A percentile compares a stretch with the other conserved stretches of the same genome.
These are phyloP conservation scores for Sicyos baderoa DNA, from an alignment of 306 rosid species.

Conservation along the genomic window DNA sequence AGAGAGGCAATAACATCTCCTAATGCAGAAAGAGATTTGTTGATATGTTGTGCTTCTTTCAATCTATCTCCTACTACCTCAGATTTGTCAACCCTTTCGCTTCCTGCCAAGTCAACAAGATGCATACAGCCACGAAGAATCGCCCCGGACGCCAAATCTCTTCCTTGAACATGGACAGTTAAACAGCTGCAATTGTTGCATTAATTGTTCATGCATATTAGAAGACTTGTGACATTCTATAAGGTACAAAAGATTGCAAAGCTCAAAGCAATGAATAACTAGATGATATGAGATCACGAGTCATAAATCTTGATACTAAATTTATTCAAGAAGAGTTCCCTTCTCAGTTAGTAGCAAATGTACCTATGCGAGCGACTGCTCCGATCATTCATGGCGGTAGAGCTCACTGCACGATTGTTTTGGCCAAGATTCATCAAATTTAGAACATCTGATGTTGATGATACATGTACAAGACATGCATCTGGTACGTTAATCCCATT, in stretches of 20 bases:
- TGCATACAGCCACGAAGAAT: slow-evolving; percentile 78
- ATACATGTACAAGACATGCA: slow-evolving; percentile 66
- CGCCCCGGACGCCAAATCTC: slow-evolving; percentile 54
- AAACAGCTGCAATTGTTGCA: slow-evolving; percentile 58
- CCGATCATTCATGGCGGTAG: slow-evolving; percentile 81
- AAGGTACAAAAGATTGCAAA: not conserved
- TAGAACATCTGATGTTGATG: slow-evolving; percentile 67
- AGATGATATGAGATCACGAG: not conserved
- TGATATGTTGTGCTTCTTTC: slow-evolving; percentile 95
- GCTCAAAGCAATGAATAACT: slow-evolving; percentile 5
- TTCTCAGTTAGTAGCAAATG: not conserved
- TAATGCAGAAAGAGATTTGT: slow-evolving; percentile 90
- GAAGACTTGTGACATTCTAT: not conserved
- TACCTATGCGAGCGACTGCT: slow-evolving; percentile 97
- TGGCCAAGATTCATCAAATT: slow-evolving; percentile 75
- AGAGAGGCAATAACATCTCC: slow-evolving; percentile 96
- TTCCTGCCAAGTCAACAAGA: slow-evolving; percentile 95
- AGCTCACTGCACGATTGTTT: slow-evolving; percentile 70
- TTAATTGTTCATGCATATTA: slow-evolving; percentile 16
- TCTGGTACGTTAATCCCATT: slow-evolving; percentile 85
- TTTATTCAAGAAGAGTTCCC: not conserved
- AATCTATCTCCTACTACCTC: slow-evolving; percentile 90
- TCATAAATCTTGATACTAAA: not conserved
- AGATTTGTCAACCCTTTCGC: slow-evolving; percentile 93
- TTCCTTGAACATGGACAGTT: slow-evolving; percentile 95